Evolutionary conservation across 2,329 filamentous ascomycete species (phyloP), one percentile per base, ranked within the genome.

Genomic region (Sporothrix variecibatus): DNA sequence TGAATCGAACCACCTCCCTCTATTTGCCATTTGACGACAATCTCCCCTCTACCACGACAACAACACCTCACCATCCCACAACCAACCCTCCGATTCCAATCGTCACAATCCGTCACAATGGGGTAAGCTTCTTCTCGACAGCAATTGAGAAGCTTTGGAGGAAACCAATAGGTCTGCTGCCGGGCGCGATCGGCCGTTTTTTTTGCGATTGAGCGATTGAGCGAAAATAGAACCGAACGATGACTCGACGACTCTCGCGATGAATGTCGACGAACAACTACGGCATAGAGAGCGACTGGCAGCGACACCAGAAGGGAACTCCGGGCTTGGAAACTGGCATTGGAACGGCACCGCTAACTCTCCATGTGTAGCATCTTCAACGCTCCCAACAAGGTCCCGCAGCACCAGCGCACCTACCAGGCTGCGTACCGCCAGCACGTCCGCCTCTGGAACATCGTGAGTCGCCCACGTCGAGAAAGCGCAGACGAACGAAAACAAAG

Each of bases 361-460:
- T 46, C 43, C 40, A 20, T 60, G 53, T 74, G 74, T 78, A 89
- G 88, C 81, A 80, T 91, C 81, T 78, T 94, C 85, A 86, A 93
- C 88, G 90, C 91, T 83, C 87, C 89, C 82, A 95, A 95, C 89
- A 89, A 88, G 80, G 93, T 95, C 80, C 92, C 92, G 74, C 80
- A 92, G 81, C 88, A 92, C 85, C 93, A 95, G 88, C 87, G 89
- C 81, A 84, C 89, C 79, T 94, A 93, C 87, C 93, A 94, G 86
- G 85, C 87, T 78, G 91, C 93, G 79, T 92, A 92, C 83, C 89
- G 88, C 80, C 84, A 86, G 77, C 89, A 91, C 82, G 86, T 90
- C 78, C 90, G 93, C 80, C 84, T 93, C 82, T 95, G 93, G 93
- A 86, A 89, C 84, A 94, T 94, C 84, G 93, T 95, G 88, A 82